Base-by-base conservation (phyloP, 2,329 filamentous ascomycete species). In the Scedosporium aurantiacum region DNA sequence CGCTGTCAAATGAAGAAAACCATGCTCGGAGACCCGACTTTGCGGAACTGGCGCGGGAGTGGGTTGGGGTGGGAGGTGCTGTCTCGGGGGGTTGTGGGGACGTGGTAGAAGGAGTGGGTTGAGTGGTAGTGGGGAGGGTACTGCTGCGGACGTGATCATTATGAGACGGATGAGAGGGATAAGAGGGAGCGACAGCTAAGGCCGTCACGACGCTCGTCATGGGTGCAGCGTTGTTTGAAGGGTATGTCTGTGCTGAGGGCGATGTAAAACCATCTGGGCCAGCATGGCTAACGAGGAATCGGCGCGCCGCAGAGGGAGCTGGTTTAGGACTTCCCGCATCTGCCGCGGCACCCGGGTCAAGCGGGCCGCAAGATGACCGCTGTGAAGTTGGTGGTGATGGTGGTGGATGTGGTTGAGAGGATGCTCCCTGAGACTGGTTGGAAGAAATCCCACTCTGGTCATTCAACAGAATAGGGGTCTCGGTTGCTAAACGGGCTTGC, bases 1-100 rank as follows among this genome's bases (percentile, higher is more conserved):
- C 81, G 78, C 83, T 82, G 75, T 83, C 80, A 79, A 84, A 78
- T 72, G 85, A 78, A 72, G 85, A 84, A 73, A 82, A 81, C 75
- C 83, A 86, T 72, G 41, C 56, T 54, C 28, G 47, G 12, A 61
- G 56, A n/a, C 41, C 32, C 23, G 60, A 57, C 41, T 43, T 32
- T 32, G 54, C 40, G 47, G 60, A 57, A 21, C 52, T 82, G 75
- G 72, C 74, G 70, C 66, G 73, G 72, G 69, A 72, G 67, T 71
- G 74, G 66, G 72, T 71, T 66, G 71, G 71, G 64, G 74, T 68
- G 66, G 71, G 68, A 69, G 71, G 71, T 68, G 65, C 71, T 65
- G 64, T 71, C 72, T 74, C 78, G 76, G 74, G 81, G 77, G 76
- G 82, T 75, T 74, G 72, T 76, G 67, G 78, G 73, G 70, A 76